Percentiles rank a stretch among this genome's conserved stretches.
Evolutionary conservation across 176 grass and related monocot species (phyloP).

Genomic region (Oryza meridionalis): DNA sequence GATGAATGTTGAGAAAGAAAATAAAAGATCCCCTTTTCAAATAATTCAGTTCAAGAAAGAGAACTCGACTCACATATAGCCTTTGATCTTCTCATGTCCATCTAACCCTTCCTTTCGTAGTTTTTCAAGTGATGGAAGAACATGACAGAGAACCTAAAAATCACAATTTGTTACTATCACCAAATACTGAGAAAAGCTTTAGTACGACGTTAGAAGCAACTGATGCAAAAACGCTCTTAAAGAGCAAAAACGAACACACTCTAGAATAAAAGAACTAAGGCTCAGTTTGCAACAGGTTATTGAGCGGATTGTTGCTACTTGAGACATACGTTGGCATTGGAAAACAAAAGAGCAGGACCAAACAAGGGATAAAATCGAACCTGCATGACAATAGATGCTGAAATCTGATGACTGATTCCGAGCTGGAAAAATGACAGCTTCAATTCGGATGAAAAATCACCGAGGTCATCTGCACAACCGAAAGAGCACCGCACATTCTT

Average conservation of each 20-base stretch:
- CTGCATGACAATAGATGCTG: conserved; percentile 95
- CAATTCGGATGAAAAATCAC: conserved; percentile 77
- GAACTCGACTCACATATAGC: conserved; percentile 96
- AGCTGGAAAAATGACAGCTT: conserved; percentile 98
- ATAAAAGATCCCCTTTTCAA: neutral
- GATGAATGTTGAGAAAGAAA: conserved; percentile 39
- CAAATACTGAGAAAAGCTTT: conserved; percentile 10
- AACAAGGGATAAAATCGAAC: conserved; percentile 43
- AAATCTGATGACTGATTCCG: conserved; percentile 94
- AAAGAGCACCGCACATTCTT: conserved; percentile 3
- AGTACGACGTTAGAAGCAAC: neutral
- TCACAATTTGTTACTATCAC: conserved; percentile 29
- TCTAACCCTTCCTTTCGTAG: conserved; percentile 96
- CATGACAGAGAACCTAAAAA: conserved; percentile 76
- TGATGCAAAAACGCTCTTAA: conserved; percentile 18
- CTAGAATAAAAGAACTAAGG: conserved; percentile 5
- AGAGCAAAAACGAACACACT: conserved; percentile 2
- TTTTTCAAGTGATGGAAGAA: conserved; percentile 92
- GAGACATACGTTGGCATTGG: neutral
- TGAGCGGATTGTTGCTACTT: too few species aligned
- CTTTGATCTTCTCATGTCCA: conserved; percentile 97
- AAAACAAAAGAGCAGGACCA: neutral
- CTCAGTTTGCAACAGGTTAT: too few species aligned
- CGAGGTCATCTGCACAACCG: conserved; percentile 69
- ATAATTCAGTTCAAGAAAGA: conserved; percentile 51